phyloP scores from a whole-genome alignment of 805 yeast species.

The Candida yuanshanica region DNA sequence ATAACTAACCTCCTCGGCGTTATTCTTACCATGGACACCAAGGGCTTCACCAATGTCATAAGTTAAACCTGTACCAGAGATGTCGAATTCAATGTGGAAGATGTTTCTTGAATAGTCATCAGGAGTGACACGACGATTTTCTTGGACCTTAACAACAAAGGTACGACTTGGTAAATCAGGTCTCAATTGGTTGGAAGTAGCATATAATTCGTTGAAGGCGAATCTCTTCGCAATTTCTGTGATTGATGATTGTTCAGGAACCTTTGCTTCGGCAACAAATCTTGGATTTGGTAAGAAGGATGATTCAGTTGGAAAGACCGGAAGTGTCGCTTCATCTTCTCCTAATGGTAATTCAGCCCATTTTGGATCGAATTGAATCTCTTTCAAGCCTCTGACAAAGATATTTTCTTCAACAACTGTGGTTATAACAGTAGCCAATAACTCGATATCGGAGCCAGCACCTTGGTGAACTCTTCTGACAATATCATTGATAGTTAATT shows the following conservation, averaged over 20 bases:
- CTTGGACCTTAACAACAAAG: constrained; percentile 84
- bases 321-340: constrained; percentile 37
- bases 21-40: constrained; percentile 90
- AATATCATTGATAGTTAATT: constrained; percentile 50
- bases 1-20: constrained; percentile 52
- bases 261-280: constrained; percentile 31
- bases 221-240: constrained; percentile 61
- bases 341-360: constrained; percentile 22
- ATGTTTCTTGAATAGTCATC: constrained; percentile 85
- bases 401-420: constrained; percentile 53
- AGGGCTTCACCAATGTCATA: constrained; percentile 96
- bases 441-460: constrained; percentile 76
- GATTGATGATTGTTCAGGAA: constrained; percentile 36
- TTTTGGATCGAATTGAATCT: constrained; percentile 26
- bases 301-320: constrained; percentile 54
- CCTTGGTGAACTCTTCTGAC: constrained; percentile 77
- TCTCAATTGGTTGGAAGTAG: constrained; percentile 53
- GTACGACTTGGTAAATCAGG: constrained; percentile 87
- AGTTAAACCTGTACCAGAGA: constrained; percentile 81
- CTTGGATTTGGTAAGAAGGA: constrained; percentile 63
- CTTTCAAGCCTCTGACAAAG: constrained; percentile 38
- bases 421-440: constrained; percentile 65
- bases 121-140: constrained; percentile 90
- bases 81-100: constrained; percentile 93
- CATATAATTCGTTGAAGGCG: constrained; percentile 78